These are phyloP conservation scores for Hawksworthiomyces lignivorus DNA, from an alignment of 2,329 filamentous ascomycete species.

Conservation along the genomic window DNA sequence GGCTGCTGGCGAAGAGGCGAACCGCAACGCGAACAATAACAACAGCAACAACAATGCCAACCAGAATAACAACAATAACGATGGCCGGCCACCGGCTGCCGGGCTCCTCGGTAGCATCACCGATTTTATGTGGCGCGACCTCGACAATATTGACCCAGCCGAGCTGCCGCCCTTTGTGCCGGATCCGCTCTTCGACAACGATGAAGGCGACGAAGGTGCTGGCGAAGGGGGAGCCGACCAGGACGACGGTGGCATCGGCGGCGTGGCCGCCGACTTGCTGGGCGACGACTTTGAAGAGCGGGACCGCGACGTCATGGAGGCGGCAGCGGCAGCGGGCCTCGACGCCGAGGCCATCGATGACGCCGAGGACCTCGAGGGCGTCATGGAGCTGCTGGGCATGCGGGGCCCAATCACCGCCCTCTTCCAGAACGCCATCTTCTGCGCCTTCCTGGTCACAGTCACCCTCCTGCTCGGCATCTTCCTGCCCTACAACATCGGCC, in stretches of 20 bases:
- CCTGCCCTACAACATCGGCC: slow-evolving; percentile 85
- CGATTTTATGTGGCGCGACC: slow-evolving; percentile 55
- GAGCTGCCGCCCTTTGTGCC: slow-evolving; percentile 38
- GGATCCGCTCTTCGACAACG: slow-evolving; percentile 27
- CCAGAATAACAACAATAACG: too few species aligned
- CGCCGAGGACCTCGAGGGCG: slow-evolving; percentile 89
- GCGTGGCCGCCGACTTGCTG: slow-evolving; percentile 15
- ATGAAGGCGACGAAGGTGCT: slow-evolving; percentile 23
- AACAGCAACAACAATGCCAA: too few species aligned
- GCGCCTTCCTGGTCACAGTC: slow-evolving; percentile 78
- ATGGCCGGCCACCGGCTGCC: slow-evolving; percentile 19
- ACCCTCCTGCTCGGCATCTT: slow-evolving; percentile 83
- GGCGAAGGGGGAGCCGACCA: slow-evolving; percentile 9
- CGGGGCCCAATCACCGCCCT: slow-evolving; percentile 83
- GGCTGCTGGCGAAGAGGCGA: too few species aligned
- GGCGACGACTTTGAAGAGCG: slow-evolving; percentile 31
- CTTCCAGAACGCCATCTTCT: slow-evolving; percentile 93
- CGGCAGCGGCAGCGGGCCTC: slow-evolving; percentile 58
- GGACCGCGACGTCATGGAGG: slow-evolving; percentile 54
- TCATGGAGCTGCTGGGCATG: slow-evolving; percentile 94
- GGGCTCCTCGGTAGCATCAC: slow-evolving; percentile 38
- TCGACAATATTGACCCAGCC: slow-evolving; percentile 45
- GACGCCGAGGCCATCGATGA: slow-evolving; percentile 74
- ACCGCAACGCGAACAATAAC: neutral
- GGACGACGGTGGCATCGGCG: slow-evolving; percentile 6